Evolutionary conservation across 257 asterid genomes (phyloP).

Genomic region (Marsdenia floribunda): DNA sequence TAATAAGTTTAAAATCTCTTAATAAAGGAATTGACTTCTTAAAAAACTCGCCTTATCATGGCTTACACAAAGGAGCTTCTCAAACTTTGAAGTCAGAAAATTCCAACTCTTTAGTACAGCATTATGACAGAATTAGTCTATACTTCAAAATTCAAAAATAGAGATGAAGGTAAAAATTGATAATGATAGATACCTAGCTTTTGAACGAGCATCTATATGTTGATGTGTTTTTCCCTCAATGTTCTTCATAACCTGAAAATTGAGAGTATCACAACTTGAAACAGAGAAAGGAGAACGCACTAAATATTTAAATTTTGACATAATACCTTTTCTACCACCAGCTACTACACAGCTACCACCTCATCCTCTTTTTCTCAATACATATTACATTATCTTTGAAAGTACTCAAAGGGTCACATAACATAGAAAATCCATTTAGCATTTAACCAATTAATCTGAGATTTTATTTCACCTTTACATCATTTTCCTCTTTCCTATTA

Average conservation of each 20-base stretch:
- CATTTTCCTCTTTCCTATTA: neutral
- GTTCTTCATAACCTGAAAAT: conserved; percentile 40
- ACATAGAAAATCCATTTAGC: neutral
- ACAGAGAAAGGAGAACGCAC: conserved; percentile 7
- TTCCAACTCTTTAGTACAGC: neutral
- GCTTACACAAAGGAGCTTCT: neutral
- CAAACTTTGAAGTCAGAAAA: neutral
- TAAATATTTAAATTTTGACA: neutral
- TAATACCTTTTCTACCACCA: neutral
- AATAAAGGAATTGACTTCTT: neutral
- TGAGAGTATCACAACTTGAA: conserved; percentile 3
- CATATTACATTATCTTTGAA: neutral
- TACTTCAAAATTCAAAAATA: neutral
- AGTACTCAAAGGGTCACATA: neutral
- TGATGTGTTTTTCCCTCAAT: conserved; percentile 40
- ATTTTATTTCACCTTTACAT: neutral
- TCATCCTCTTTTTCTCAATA: neutral
- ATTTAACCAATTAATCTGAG: neutral
- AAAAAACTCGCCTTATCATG: neutral
- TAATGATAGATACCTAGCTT: conserved; percentile 31
- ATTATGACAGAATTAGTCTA: neutral
- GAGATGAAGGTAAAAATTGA: conserved; percentile 3
- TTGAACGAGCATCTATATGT: conserved; percentile 50
- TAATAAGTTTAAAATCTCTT: neutral
- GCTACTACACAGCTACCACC: neutral